These are phyloP conservation scores for Claviceps quebecensis DNA, from an alignment of 2,329 filamentous ascomycete genomes.

Conservation along the genomic window DNA sequence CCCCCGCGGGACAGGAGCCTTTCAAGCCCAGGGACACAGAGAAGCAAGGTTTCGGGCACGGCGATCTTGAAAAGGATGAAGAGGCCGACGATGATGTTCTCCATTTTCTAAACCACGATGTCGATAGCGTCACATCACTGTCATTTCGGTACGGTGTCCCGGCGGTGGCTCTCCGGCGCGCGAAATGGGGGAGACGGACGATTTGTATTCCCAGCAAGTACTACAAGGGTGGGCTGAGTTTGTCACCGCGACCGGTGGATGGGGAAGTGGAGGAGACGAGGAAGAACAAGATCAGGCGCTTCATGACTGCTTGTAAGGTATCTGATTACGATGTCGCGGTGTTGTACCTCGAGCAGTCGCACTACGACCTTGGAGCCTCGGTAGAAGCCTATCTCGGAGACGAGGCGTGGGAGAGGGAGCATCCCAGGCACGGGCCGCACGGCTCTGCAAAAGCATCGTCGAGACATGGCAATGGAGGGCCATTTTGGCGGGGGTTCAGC, in stretches of 20 bases:
- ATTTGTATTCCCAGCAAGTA: constrained; percentile 57
- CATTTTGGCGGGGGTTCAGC: constrained; percentile 18
- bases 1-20: background rate
- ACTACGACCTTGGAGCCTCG: constrained; percentile 52
- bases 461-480: constrained; percentile 18
- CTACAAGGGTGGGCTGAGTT: constrained; percentile 51
- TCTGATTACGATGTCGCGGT: constrained; percentile 62
- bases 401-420: constrained; percentile 59
- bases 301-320: constrained; percentile 69
- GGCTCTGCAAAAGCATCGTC: constrained; percentile 12
- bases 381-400: constrained; percentile 54
- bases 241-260: constrained; percentile 58
- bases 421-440: constrained; percentile 29
- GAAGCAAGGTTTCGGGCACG: background rate
- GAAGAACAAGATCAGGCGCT: constrained; percentile 57
- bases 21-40: background rate
- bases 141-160: constrained; percentile 61
- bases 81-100: constrained; percentile 42
- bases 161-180: constrained; percentile 42
- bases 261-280: constrained; percentile 60
- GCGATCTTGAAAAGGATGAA: background rate
- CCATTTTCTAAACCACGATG: constrained; percentile 59
- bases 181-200: constrained; percentile 56
- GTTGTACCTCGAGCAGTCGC: constrained; percentile 57
- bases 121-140: constrained; percentile 53